Conservation (phyloP, 768 basidiomycete genomes). For the Collybia mongolica region DNA sequence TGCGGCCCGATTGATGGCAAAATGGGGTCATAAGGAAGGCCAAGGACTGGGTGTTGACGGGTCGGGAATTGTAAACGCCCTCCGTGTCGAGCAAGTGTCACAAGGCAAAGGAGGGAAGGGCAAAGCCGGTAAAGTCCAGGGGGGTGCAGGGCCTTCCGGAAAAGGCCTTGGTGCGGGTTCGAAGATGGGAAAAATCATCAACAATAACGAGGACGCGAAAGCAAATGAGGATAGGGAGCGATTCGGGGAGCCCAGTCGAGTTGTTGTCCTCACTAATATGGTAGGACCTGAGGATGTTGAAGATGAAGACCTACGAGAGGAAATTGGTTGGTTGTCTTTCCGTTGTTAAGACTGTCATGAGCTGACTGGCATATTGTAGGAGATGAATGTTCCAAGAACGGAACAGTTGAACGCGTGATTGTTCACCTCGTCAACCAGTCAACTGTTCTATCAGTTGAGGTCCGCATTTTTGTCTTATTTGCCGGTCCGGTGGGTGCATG, state of each 20-base stretch:
- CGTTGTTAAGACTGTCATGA: not conserved
- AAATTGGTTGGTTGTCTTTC: conserved; percentile 65
- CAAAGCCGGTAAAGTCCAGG: conserved; percentile 34
- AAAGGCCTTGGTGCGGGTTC: conserved; percentile 47
- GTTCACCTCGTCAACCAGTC: conserved; percentile 76
- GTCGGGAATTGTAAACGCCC: conserved; percentile 84
- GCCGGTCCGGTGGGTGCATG: conserved; percentile 92
- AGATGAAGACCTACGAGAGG: conserved; percentile 81
- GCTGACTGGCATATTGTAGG: conserved; percentile 39
- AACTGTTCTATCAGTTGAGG: conserved; percentile 68
- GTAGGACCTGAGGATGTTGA: conserved; percentile 81
- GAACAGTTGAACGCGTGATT: conserved; percentile 87
- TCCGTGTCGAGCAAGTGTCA: conserved; percentile 72
- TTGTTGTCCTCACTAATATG: conserved; percentile 90
- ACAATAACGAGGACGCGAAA: conserved; percentile 84
- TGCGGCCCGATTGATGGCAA: conserved; percentile 88
- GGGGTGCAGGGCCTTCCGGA: conserved; percentile 25
- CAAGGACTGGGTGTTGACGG: conserved; percentile 87
- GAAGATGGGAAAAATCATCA: conserved; percentile 87
- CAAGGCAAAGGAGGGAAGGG: conserved; percentile 38
- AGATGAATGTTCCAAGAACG: conserved; percentile 90
- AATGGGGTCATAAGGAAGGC: conserved; percentile 95
- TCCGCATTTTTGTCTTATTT: conserved; percentile 90
- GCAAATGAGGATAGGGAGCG: conserved; percentile 72
- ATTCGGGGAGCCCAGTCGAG: conserved; percentile 88